These are phyloP conservation scores for Corchorus olitorius DNA, from an alignment of 345 rosid genomes.

Conservation along the genomic window DNA sequence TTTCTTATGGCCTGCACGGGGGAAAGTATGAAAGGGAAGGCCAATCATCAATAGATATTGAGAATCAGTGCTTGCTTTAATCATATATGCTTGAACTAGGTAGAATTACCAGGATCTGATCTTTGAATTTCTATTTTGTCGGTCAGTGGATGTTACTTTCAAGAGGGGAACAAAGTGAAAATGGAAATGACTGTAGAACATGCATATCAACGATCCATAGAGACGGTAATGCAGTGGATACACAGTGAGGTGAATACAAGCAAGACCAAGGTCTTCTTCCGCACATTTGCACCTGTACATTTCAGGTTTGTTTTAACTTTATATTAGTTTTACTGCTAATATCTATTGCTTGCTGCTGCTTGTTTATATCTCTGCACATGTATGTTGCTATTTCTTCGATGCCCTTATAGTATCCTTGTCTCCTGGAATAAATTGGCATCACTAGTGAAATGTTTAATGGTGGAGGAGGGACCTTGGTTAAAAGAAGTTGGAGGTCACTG, in stretches of 20 bases:
- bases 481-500: not conserved
- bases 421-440: not conserved
- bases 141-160: slow-evolving; percentile 86
- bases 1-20: slow-evolving; percentile 14
- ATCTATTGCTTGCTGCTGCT: not conserved
- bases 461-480: not conserved
- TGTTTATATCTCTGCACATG: not conserved
- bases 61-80: not conserved
- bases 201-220: slow-evolving; percentile 64
- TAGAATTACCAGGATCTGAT: not conserved
- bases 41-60: slow-evolving; percentile 1
- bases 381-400: not conserved
- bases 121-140: not conserved
- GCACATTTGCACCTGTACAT: slow-evolving; percentile 92
- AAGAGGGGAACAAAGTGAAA: slow-evolving; percentile 68
- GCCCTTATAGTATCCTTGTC: not conserved
- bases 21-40: not conserved
- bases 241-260: slow-evolving; percentile 55
- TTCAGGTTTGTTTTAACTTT: slow-evolving; percentile 65
- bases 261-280: slow-evolving; percentile 84
- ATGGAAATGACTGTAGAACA: slow-evolving; percentile 57
- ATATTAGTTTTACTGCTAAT: not conserved
- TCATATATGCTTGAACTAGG: slow-evolving; percentile 1
- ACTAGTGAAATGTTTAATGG: not conserved
- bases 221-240: slow-evolving; percentile 77